Evolutionary conservation across 2,329 filamentous ascomycete species (phyloP).

Genomic region (Rhynchosporium agropyri): DNA sequence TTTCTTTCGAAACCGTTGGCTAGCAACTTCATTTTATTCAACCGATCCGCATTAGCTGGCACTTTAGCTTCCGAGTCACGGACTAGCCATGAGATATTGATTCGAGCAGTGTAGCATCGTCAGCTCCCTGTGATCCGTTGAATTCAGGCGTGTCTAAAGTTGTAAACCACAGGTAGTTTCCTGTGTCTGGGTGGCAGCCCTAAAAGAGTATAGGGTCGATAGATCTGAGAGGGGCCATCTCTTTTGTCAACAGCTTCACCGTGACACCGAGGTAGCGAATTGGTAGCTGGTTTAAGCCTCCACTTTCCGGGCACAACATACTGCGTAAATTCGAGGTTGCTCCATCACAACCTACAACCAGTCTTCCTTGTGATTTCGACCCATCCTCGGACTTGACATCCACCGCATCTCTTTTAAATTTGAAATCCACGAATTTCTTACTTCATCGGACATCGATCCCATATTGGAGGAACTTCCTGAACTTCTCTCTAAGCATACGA

Average conservation of each 20-base stretch:
- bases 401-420: slow-evolving; percentile 43
- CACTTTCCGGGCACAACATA: slow-evolving; percentile 43
- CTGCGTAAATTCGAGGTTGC: slow-evolving; percentile 49
- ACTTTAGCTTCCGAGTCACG: slow-evolving; percentile 43
- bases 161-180: slow-evolving; percentile 54
- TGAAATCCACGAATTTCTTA: slow-evolving; percentile 44
- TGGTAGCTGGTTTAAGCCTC: slow-evolving; percentile 47
- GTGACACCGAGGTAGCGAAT: slow-evolving; percentile 53
- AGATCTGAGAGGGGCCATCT: slow-evolving; percentile 48
- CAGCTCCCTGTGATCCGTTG: slow-evolving; percentile 24
- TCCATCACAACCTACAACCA: slow-evolving; percentile 57
- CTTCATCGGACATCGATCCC: slow-evolving; percentile 52
- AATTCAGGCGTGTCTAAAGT: slow-evolving; percentile 29
- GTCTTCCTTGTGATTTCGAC: slow-evolving; percentile 45
- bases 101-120: slow-evolving; percentile 29
- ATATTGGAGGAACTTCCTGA: slow-evolving; percentile 51
- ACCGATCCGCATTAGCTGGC: slow-evolving; percentile 47
- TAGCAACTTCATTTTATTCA: slow-evolving; percentile 49
- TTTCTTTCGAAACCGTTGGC: slow-evolving; percentile 53
- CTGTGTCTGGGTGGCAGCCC: slow-evolving; percentile 53
- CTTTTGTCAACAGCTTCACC: slow-evolving; percentile 45
- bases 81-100: slow-evolving; percentile 50
- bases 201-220: slow-evolving; percentile 60
- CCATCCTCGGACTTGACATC: slow-evolving; percentile 53
- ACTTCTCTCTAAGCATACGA: slow-evolving; percentile 51